A percentile compares a stretch with the other conserved stretches of the same genome.
Conservation (phyloP, 768 basidiomycete genomes). For the Mrakia blollopis region DNA sequence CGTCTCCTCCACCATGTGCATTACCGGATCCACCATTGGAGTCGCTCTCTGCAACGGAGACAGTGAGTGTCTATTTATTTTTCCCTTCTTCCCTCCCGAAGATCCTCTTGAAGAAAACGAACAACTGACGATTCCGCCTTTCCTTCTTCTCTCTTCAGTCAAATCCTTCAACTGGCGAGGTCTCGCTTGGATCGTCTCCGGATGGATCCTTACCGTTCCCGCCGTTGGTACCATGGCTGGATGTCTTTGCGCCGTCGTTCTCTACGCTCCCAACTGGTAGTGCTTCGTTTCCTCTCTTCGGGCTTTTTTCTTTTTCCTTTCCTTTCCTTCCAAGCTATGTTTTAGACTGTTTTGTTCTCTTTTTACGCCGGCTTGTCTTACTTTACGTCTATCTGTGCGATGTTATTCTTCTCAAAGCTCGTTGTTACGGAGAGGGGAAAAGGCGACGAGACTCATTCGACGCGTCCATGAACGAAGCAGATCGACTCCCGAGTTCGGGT, state of each 20-base stretch:
- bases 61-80: not conserved
- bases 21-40: constrained; percentile 40
- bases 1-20: constrained; percentile 46
- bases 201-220: constrained; percentile 42
- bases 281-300: no score
- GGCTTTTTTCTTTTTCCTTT: not conserved
- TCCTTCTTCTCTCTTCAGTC: not conserved
- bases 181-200: constrained; percentile 43
- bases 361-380: no score
- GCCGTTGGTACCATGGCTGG: constrained; percentile 31
- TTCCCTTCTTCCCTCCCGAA: no score
- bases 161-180: constrained; percentile 44
- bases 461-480: no score
- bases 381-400: no score
- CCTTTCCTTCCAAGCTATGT: not conserved
- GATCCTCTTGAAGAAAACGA: no score
- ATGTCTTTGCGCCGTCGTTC: not conserved
- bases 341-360: not conserved
- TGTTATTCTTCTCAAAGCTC: no score
- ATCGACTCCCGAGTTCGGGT: no score
- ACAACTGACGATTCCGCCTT: no score
- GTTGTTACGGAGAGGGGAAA: no score
- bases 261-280: constrained; percentile 4
- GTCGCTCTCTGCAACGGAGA: constrained; percentile 45
- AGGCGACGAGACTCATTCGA: no score